A percentile compares a stretch with the other conserved stretches of the same genome.
phyloP scores from a whole-genome alignment of 192 early-diverging fungal species.

The Allomyces macrogynus region DNA sequence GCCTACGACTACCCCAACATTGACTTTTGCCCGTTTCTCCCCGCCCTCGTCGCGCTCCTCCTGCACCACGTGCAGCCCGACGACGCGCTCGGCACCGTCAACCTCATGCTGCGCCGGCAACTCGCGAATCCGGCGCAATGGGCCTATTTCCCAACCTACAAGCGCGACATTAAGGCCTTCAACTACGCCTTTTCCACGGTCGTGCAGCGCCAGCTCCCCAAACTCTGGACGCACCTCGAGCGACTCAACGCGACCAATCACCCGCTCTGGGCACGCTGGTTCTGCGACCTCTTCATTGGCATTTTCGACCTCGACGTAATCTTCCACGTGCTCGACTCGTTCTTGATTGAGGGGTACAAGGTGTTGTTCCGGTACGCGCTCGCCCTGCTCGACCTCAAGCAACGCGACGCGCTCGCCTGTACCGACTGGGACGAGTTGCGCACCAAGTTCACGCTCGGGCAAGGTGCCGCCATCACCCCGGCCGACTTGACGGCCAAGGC shows the following conservation, averaged over 20 bases:
- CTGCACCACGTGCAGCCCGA: constrained; percentile 18
- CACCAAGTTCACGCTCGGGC: constrained; percentile 2
- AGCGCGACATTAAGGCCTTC: constrained; percentile 20
- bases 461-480: background rate
- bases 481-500: background rate
- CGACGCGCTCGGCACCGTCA: constrained; percentile 15
- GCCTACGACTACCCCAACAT: constrained; percentile 21
- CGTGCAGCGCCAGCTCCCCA: constrained; percentile 10
- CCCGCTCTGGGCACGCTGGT: constrained; percentile 19
- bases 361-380: constrained; percentile 17
- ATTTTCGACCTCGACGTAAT: constrained; percentile 14
- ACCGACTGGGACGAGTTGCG: constrained; percentile 4
- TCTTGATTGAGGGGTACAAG: constrained; percentile 21
- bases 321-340: constrained; percentile 20
- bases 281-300: constrained; percentile 15
- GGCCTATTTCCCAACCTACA: constrained; percentile 19
- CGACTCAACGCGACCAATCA: constrained; percentile 9
- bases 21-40: constrained; percentile 21
- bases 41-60: constrained; percentile 12
- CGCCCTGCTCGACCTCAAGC: constrained; percentile 7
- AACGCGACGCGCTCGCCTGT: constrained; percentile 7
- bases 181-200: constrained; percentile 19
- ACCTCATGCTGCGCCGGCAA: constrained; percentile 12
- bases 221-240: constrained; percentile 13
- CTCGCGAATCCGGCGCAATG: constrained; percentile 2